Base-by-base conservation (phyloP, 2,329 filamentous ascomycete species). In the Colletotrichum eleusines region DNA sequence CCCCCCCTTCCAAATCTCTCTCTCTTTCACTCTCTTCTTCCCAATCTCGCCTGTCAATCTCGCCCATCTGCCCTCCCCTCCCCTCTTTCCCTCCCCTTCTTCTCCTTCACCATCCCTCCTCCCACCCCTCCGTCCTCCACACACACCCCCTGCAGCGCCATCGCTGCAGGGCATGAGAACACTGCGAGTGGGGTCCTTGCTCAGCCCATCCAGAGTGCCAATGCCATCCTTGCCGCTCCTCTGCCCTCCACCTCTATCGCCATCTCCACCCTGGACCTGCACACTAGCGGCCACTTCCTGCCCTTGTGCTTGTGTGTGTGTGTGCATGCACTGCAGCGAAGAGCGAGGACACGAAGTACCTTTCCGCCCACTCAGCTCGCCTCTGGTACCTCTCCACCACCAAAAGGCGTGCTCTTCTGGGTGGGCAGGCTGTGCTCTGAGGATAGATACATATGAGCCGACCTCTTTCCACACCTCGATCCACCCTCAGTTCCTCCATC, bases 361-460 rank as follows among this genome's bases (percentile, higher is more conserved):
- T 38, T 53, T n/a, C 38, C 31, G 31, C 57, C 28, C 28, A 38
- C 38, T 35, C n/a, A n/a, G 26, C 38, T 28, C 26, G 42, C 46
- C 26, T 33, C 16, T 42, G 50, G 35, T 67, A 71, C 63, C 40
- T 58, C 35, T 63, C 53, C 65, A 69, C 64, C 65, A 44, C 51
- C 53, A 55, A 38, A 67, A 63, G 58, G 59, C 71, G 62, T 68
- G 62, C 51, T 72, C 57, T 60, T 40, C 59, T 62, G 20, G 44
- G 63, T 72, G 71, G 71, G 71, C 65, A 64, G 65, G 72, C 72
- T 72, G 69, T 73, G 72, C 72, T 73, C 63, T 65, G 65, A 73
- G 69, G 65, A 72, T 72, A 59, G 65, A 73, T 73, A 73, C 71
- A 73, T 72, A 73, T 73, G 72, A 72, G 72, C 69, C 62, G 72